Percentiles rank a stretch among this genome's conserved stretches.
These are phyloP conservation scores for Chenopodium suecicum DNA, from an alignment of 148 eudicot species.

Conservation along the genomic window DNA sequence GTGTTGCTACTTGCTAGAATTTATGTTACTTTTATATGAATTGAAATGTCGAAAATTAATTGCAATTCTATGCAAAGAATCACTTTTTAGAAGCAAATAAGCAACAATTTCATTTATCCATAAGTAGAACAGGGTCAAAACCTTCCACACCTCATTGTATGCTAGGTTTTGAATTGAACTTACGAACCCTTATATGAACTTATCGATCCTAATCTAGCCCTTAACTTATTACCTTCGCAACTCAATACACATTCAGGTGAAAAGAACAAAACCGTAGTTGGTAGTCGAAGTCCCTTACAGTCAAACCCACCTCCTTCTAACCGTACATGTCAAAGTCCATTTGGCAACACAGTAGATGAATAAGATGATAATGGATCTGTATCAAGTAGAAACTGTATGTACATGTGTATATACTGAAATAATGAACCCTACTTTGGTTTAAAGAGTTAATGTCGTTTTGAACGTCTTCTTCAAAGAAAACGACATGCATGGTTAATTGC, in stretches of 20 bases:
- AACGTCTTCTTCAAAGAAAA: neutral
- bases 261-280: neutral
- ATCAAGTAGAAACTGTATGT: neutral
- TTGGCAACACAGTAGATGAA: neutral
- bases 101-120: no score
- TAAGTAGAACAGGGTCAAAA: no score
- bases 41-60: neutral
- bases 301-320: no score
- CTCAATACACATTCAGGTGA: no score
- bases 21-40: no score
- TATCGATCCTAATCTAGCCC: neutral
- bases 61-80: no score
- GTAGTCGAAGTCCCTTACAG: neutral
- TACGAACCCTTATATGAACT: neutral
- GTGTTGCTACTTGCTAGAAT: no score
- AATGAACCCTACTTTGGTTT: neutral
- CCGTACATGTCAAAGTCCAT: neutral
- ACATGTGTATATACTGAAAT: neutral
- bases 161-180: neutral
- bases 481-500: constrained; percentile 18
- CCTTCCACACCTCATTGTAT: no score
- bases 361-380: neutral
- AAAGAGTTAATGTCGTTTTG: neutral
- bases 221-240: neutral
- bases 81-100: no score